Percentiles rank a stretch among this genome's conserved stretches.
These are phyloP conservation scores for Mycena epipterygia DNA, from an alignment of 768 basidiomycete species.

Conservation along the genomic window DNA sequence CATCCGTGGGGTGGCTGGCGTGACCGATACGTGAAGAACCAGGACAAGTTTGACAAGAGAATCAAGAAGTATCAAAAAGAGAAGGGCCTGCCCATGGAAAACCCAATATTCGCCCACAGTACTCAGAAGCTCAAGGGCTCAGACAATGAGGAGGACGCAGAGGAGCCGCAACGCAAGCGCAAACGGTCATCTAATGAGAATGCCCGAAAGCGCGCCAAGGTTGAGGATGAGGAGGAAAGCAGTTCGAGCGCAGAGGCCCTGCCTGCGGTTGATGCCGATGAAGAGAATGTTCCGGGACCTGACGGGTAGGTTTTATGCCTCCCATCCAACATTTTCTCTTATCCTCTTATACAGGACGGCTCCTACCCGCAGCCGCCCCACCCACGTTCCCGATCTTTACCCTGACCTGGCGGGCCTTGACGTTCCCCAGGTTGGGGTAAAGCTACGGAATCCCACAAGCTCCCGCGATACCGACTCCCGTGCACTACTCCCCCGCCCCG, in stretches of 20 bases:
- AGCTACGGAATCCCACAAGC: no score
- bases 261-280: neutral
- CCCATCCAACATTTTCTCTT: neutral
- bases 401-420: slow-evolving; percentile 20
- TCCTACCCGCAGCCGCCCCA: slow-evolving; percentile 6
- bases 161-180: slow-evolving; percentile 18
- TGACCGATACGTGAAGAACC: slow-evolving; percentile 66
- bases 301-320: neutral
- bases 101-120: slow-evolving; percentile 4
- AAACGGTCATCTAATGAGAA: neutral
- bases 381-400: slow-evolving; percentile 22
- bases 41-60: slow-evolving; percentile 53
- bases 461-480: no score
- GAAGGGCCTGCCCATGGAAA: slow-evolving; percentile 38
- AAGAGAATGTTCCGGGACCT: neutral
- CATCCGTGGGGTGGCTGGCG: slow-evolving; percentile 78
- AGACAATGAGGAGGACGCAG: slow-evolving; percentile 1
- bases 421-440: neutral
- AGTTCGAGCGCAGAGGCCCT: slow-evolving; percentile 5
- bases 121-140: slow-evolving; percentile 26
- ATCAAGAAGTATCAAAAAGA: slow-evolving; percentile 58
- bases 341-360: neutral
- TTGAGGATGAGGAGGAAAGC: neutral
- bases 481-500: neutral
- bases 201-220: slow-evolving; percentile 17